Percentiles rank a stretch among this genome's conserved stretches.
Conservation (phyloP, 768 basidiomycete genomes). For the Phaffia tasmanica region DNA sequence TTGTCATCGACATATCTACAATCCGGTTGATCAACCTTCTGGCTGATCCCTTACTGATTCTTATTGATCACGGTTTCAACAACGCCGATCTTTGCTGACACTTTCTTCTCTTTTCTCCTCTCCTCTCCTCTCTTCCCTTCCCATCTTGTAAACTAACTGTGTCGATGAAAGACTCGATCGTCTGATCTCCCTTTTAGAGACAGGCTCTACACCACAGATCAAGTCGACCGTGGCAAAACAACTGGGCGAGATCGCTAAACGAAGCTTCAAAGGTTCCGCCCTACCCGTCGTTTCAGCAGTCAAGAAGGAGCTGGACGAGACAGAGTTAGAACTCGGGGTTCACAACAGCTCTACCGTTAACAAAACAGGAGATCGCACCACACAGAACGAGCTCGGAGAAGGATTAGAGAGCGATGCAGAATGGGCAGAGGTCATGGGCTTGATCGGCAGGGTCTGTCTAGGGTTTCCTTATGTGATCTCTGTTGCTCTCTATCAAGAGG, state of each 20-base stretch:
- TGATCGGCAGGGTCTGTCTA: slow-evolving; percentile 66
- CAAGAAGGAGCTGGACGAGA: too few relatives aligned
- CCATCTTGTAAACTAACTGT: neutral
- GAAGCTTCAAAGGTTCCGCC: slow-evolving; percentile 38
- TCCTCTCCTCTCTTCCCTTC: neutral
- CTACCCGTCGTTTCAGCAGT: neutral
- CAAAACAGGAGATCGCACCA: neutral
- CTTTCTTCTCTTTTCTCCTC: neutral
- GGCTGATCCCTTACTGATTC: too few relatives aligned
- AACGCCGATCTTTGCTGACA: neutral
- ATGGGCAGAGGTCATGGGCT: slow-evolving; percentile 82
- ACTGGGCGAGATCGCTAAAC: slow-evolving; percentile 74
- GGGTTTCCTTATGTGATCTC: neutral
- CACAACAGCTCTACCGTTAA: too few relatives aligned
- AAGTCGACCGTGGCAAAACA: slow-evolving; percentile 94
- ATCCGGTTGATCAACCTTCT: too few relatives aligned
- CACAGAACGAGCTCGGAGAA: neutral
- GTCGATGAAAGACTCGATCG: slow-evolving; percentile 66
- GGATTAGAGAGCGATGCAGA: slow-evolving; percentile 41
- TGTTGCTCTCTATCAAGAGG: neutral
- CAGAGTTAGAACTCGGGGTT: too few relatives aligned
- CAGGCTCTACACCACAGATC: slow-evolving; percentile 79
- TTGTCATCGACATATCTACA: too few relatives aligned
- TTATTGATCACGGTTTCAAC: too few relatives aligned
- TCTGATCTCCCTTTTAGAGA: slow-evolving; percentile 87